Evolutionary conservation across 306 rosid genomes (phyloP), one percentile per base, ranked within the genome.

Genomic region (Alnus glutinosa): DNA sequence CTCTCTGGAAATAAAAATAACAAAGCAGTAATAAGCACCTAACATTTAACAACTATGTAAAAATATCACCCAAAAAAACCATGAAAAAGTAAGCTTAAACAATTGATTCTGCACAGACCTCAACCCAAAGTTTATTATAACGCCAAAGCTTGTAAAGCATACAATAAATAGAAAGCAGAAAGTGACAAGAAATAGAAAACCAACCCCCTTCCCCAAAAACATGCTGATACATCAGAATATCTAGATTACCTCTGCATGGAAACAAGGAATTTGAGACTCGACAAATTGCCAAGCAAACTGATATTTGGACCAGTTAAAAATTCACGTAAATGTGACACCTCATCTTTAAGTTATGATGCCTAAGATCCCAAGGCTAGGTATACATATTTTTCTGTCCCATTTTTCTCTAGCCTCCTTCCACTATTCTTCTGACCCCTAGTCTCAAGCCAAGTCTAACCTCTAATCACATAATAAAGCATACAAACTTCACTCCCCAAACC

Each of bases 1-100:
- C 97, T 91, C 98, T 90, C 98, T 95, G 82, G 47, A 67, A 30
- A 85, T 61, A 71, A 75, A 77, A 77, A 78, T 28, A 81, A 69
- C 42, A 78, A 74, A 75, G 59, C 61, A 59, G 15, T 73, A 5
- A 78, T 82, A 68, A 84, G 77, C 34, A 85, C 59, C 75, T 30
- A n/a, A 63, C 16, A 14, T 6, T 28, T 48, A 67, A 51, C 48
- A 74, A 55, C 63, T 23, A 57, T 48, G 55, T 7, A 7, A 51
- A 30, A 55, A 46, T 10, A 23, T 23, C 28, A 23, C 28, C 28
- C 28, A 23, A 23, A 23, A 23, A 23, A 74, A 55, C 63, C 18
- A 57, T 55, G 55, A 4, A 7, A 51, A 30, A 55, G 36, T 10
- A 32, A 59, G 36, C 32, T 3, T 18, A 42, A 16, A 42, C 34